Conservation (phyloP, 306 rosid species). For the Prunus mongolica region DNA sequence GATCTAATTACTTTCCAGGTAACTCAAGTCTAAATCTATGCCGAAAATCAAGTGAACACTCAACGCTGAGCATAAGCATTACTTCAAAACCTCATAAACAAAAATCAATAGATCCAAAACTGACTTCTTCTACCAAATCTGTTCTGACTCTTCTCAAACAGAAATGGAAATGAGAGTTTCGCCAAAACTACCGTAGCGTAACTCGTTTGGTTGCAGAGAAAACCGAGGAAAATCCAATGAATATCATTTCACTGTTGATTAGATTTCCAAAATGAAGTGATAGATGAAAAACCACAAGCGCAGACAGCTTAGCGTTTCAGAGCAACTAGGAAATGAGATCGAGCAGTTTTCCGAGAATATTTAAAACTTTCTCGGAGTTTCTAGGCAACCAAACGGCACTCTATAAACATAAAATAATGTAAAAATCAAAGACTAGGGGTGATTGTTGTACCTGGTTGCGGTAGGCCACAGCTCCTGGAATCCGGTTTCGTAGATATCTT, state of each 20-base stretch:
- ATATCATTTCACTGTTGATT: neutral
- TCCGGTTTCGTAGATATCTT: neutral
- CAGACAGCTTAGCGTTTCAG: neutral
- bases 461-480: neutral
- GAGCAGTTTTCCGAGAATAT: neutral
- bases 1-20: neutral
- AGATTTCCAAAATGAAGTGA: neutral
- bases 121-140: neutral
- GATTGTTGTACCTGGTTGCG: neutral
- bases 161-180: conserved; percentile 6
- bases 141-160: neutral
- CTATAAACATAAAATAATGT: conserved; percentile 1
- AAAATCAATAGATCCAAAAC: conserved; percentile 1
- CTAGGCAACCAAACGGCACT: conserved; percentile 20
- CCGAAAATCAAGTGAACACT: neutral
- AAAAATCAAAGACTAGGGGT: neutral
- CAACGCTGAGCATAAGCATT: neutral
- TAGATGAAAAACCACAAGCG: neutral
- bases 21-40: neutral
- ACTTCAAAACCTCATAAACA: neutral
- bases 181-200: neutral
- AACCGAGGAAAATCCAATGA: conserved; percentile 1
- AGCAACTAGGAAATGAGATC: conserved; percentile 4
- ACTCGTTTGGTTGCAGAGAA: neutral
- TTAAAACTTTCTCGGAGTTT: conserved; percentile 17